Evolutionary conservation across 208 protist species (phyloP), one percentile per base, ranked within the genome.

Genomic region (Angomonas ambiguus): DNA sequence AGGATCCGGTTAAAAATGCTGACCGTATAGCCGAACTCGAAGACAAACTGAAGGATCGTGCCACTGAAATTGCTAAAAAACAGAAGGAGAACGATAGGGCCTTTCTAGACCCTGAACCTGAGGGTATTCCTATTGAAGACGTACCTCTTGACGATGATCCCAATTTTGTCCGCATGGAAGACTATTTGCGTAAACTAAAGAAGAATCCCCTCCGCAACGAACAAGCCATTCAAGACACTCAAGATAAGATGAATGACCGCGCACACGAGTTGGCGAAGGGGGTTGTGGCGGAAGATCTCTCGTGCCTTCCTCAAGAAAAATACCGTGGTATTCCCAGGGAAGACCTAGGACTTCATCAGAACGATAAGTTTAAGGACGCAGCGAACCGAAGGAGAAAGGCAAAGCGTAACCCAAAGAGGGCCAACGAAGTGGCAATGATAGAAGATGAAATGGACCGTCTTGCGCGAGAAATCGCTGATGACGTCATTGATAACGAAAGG

Each of bases 231-330:
- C 61, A 67, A 16, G 70, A 82, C 68, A 79, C 79, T 42, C 69
- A 93, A 72, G 78, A 87, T 31, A 87, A 84, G 64, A 82, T 95
- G 76, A 88, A 85, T 68, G 76, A 91, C 63, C 84, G 85, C 33
- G 83, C 77, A 8, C 72, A 82, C 33, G 81, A 87, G 67, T 72
- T 95, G 34, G 88, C 88, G 0, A 71, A 74, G 41, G 71, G 68
- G 18, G 76, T 85, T 32, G 72, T 89, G 3, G 72, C 74, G 2
- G 80, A 90, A 28, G 85, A 92, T 65, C 71, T 92, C 8, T 72
- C 71, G 4, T 67, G 41, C 55, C 71, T 95, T 56, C 76, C 74
- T 35, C 65, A 55, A 35, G 60, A 76, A 2, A 68, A 65, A 18
- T 92, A 93, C 79, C 77, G 80, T 32, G 73, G 79, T 51, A 88